Evolutionary conservation across 2,329 filamentous ascomycete genomes (phyloP).

Genomic region (Ophiocordyceps camponoti-rufipedis): DNA sequence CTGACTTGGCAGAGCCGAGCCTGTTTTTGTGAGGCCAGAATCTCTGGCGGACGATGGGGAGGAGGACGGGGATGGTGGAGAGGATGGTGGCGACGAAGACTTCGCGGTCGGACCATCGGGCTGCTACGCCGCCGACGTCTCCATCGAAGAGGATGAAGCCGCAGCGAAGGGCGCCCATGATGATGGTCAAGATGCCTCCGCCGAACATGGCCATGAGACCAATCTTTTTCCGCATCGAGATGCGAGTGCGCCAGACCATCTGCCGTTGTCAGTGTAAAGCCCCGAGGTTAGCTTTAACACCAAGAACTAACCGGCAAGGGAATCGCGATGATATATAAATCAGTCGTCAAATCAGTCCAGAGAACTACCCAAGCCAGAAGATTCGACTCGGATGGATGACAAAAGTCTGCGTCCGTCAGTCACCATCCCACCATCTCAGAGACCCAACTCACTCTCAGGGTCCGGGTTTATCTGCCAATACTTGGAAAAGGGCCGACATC

Average conservation of each 20-base stretch:
- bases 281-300: not conserved
- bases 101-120: conserved; percentile 18
- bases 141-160: conserved; percentile 13
- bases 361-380: conserved; percentile 30
- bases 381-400: conserved; percentile 28
- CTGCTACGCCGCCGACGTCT: not conserved
- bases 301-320: conserved; percentile 20
- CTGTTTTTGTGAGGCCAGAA: not conserved
- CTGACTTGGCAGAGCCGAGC: not conserved
- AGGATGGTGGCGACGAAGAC: conserved; percentile 22
- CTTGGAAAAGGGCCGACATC: conserved; percentile 29
- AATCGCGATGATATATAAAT: conserved; percentile 37
- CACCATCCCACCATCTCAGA: not conserved
- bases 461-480: conserved; percentile 41
- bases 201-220: conserved; percentile 19
- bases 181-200: conserved; percentile 20
- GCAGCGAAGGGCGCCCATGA: conserved; percentile 18
- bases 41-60: not conserved
- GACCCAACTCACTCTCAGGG: conserved; percentile 26
- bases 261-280: not conserved
- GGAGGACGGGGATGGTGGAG: conserved; percentile 3
- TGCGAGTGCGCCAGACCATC: conserved; percentile 20
- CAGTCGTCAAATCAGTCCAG: conserved; percentile 31
- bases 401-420: conserved; percentile 13
- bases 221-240: conserved; percentile 17